phyloP scores from a whole-genome alignment of 345 rosid species.

The Ceriops decandra region DNA sequence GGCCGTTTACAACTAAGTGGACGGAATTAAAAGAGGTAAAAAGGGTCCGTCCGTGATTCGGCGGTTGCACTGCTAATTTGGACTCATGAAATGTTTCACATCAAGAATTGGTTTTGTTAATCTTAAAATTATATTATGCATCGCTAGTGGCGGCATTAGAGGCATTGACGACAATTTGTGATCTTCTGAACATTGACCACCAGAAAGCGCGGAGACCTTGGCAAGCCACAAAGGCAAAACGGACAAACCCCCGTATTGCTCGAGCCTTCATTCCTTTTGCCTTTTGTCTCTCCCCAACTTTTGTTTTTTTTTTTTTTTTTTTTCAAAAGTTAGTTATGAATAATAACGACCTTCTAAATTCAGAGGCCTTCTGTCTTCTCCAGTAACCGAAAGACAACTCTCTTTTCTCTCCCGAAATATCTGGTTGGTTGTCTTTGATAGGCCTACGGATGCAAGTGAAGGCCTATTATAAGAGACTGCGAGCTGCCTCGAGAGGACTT shows the following conservation, averaged over 20 bases:
- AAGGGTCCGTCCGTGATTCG: no score
- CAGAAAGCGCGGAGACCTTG: slow-evolving; percentile 19
- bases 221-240: slow-evolving; percentile 33
- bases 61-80: no score
- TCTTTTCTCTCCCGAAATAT: background rate
- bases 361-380: slow-evolving; percentile 1
- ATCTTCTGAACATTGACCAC: no score
- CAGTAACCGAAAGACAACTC: background rate
- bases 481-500: background rate
- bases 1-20: no score
- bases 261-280: slow-evolving; percentile 5
- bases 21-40: no score
- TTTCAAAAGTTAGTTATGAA: slow-evolving; percentile 4
- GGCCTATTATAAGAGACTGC: slow-evolving; percentile 12
- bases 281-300: no score
- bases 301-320: no score
- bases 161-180: no score
- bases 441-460: background rate
- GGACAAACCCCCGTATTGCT: slow-evolving; percentile 9
- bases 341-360: background rate
- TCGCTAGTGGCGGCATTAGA: no score
- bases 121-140: no score
- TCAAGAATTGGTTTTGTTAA: no score
- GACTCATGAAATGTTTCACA: no score
- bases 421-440: slow-evolving; percentile 1